Percentiles rank a stretch among this genome's conserved stretches.
phyloP scores from a whole-genome alignment of 2,329 filamentous ascomycete genomes.

The Epichloe glyceriae region DNA sequence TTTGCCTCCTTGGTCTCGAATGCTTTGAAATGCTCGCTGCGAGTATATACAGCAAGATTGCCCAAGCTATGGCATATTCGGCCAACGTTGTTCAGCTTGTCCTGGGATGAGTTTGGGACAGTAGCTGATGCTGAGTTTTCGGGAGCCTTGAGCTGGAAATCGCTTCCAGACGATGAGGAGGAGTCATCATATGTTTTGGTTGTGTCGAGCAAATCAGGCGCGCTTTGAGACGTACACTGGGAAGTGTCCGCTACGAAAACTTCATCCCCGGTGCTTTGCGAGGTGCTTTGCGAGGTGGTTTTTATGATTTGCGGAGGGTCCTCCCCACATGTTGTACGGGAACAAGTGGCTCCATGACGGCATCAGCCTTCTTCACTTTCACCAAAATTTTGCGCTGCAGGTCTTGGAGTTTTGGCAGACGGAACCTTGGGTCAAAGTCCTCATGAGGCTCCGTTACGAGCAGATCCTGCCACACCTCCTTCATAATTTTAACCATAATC shows the following conservation, averaged over 20 bases:
- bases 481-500: constrained; percentile 89
- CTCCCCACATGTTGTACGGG: background rate
- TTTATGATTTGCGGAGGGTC: constrained; percentile 8
- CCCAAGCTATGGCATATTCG: constrained; percentile 59
- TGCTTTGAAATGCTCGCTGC: constrained; percentile 66
- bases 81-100: constrained; percentile 33
- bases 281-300: constrained; percentile 14
- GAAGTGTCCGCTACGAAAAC: background rate
- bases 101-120: constrained; percentile 4
- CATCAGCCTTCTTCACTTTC: constrained; percentile 56
- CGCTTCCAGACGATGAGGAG: constrained; percentile 31
- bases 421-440: constrained; percentile 36
- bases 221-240: background rate
- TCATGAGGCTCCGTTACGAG: constrained; percentile 50
- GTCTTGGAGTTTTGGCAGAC: constrained; percentile 57
- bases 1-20: constrained; percentile 52
- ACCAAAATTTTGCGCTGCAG: constrained; percentile 70
- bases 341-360: constrained; percentile 15
- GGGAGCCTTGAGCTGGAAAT: constrained; percentile 12
- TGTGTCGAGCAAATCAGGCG: constrained; percentile 17
- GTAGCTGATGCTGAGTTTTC: constrained; percentile 1
- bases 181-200: constrained; percentile 22
- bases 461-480: constrained; percentile 66
- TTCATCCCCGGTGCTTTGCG: background rate
- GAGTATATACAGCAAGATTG: constrained; percentile 70